Evolutionary conservation across 1,284 basidiomycete species (phyloP).

Genomic region (Tilletiopsis washingtonensis): DNA sequence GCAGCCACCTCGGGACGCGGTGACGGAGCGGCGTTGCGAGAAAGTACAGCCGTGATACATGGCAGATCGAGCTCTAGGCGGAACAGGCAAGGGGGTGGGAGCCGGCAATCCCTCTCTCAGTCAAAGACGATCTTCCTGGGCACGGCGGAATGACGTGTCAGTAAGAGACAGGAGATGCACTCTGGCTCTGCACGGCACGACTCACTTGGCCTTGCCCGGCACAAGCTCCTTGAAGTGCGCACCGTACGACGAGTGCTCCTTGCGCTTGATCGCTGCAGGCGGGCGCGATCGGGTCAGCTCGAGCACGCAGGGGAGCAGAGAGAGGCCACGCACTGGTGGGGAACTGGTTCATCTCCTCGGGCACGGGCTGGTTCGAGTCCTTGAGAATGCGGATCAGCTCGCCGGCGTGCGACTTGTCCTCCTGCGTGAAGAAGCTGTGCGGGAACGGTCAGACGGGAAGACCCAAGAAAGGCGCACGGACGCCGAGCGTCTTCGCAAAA

Average conservation of each 20-base stretch:
- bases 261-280: constrained; percentile 74
- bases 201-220: constrained; percentile 62
- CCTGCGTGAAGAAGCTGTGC: constrained; percentile 62
- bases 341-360: constrained; percentile 75
- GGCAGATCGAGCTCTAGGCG: too few relatives aligned
- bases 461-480: too few relatives aligned
- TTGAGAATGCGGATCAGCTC: constrained; percentile 85
- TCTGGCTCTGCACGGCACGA: too few relatives aligned
- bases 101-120: too few relatives aligned
- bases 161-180: too few relatives aligned
- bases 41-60: too few relatives aligned
- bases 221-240: constrained; percentile 51
- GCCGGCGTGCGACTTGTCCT: constrained; percentile 67
- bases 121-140: too few relatives aligned
- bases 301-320: neutral
- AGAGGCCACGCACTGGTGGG: constrained; percentile 58
- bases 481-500: neutral
- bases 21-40: too few relatives aligned
- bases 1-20: too few relatives aligned
- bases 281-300: neutral
- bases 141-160: too few relatives aligned
- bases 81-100: too few relatives aligned
- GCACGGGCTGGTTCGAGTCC: constrained; percentile 68
- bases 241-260: constrained; percentile 63
- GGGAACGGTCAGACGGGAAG: neutral